Evolutionary conservation across 75 land plant genomes (phyloP), one percentile per base, ranked within the genome.

Genomic region (Pinus tabuliformis): DNA sequence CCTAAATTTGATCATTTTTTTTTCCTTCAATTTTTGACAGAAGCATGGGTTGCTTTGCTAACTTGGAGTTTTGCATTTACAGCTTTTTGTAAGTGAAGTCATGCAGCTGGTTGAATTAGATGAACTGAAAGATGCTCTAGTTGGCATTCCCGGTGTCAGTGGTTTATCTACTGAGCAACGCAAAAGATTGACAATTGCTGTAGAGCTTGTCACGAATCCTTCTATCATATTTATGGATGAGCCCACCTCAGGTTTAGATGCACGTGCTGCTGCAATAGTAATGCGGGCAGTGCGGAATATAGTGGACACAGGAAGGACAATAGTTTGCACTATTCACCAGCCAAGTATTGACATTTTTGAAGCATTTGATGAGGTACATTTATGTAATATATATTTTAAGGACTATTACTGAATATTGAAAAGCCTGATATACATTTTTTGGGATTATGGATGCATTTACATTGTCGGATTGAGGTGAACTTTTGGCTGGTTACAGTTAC

Each of bases 171-270:
- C 75, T 36, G 85, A 83, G 70, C 85, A 83, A 61, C 20, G 85
- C 22, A 83, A 83, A 60, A 72, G 85, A 9, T 73, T 82, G 5
- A 82, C 84, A 39, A 82, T 82, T 21, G 81, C 81, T 56, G 84
- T 82, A 49, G 81, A 79, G 65, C 62, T 82, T 15, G 84, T 82
- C 57, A 76, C 84, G 56, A 82, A 82, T 74, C 84, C 84, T 33
- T 82, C 84, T 49, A 78, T 82, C 54, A 82, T 82, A 33, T 82
- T 82, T 73, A 82, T 82, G 84, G 84, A 82, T 54, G 84, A 82
- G 45, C 84, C 84, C 20, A 82, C 84, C 26, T 82, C 84, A 20
- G 84, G 84, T 24, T 52, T 82, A 26, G 81, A 79, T 75, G 76
- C 77, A 7, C 62, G 81, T 74, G 81, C 81, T 74, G 81, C 81